Percentiles rank a stretch among this genome's conserved stretches.
Conservation (phyloP, 352 stramenopile genomes). For the Pythium plurisporium region DNA sequence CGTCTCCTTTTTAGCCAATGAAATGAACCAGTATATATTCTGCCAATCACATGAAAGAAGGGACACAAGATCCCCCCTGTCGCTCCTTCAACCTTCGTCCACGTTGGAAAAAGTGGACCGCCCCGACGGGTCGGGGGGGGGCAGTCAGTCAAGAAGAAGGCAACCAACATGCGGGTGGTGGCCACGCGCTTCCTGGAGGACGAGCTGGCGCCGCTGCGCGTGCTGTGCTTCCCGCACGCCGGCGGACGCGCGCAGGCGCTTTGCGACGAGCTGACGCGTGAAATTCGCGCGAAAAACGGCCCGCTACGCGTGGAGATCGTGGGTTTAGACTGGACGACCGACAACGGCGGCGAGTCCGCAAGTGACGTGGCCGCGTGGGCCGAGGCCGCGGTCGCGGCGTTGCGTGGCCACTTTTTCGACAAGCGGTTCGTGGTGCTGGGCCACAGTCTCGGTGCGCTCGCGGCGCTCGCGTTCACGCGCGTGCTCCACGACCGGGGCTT, state of each 20-base stretch:
- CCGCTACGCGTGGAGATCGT: conserved; percentile 45
- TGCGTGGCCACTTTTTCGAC: conserved; percentile 50
- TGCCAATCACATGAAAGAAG: neutral
- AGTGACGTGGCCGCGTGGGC: conserved; percentile 28
- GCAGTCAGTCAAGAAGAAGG: no score
- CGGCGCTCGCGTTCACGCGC: conserved; percentile 47
- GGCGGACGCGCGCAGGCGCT: conserved; percentile 41
- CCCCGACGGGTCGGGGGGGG: no score
- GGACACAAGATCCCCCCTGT: no score
- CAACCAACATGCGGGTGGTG: conserved; percentile 22
- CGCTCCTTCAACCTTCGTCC: neutral
- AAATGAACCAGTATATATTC: neutral
- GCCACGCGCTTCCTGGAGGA: conserved; percentile 61
- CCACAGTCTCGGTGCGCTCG: conserved; percentile 64
- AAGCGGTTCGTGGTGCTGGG: conserved; percentile 67
- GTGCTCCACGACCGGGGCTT: conserved; percentile 41
- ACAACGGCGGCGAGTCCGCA: neutral
- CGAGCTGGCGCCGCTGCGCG: conserved; percentile 52
- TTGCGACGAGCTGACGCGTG: conserved; percentile 35
- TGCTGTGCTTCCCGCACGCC: conserved; percentile 60
- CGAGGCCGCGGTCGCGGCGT: conserved; percentile 31
- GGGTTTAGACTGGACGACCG: conserved; percentile 47
- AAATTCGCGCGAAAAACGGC: conserved; percentile 28
- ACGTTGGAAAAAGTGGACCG: no score
- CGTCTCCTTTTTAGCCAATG: conserved; percentile 5